These are phyloP conservation scores for Pulicaria dysenterica DNA, from an alignment of 129 eudicot genomes.

Conservation along the genomic window DNA sequence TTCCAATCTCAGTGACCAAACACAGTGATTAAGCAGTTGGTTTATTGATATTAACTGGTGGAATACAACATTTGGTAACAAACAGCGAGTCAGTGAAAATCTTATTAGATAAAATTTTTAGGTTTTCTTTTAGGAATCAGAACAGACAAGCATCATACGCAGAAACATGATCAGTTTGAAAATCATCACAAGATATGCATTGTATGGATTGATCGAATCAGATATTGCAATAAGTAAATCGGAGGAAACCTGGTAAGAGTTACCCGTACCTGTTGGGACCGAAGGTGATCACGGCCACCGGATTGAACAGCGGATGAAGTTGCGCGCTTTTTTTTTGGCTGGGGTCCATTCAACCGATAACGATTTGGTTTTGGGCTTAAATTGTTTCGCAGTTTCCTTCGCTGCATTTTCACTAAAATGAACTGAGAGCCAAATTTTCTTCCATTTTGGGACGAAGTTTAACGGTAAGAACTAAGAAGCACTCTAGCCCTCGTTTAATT, in stretches of 20 bases:
- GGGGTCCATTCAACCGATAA: background rate
- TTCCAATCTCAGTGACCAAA: constrained; percentile 2
- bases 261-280: background rate
- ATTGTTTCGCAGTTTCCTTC: background rate
- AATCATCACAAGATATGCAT: constrained; percentile 1
- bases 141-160: background rate
- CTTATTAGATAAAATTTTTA: background rate
- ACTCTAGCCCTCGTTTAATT: too few species aligned
- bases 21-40: background rate
- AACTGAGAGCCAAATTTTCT: too few species aligned
- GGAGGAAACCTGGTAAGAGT: background rate
- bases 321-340: background rate
- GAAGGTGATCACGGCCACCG: background rate
- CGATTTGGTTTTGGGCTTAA: background rate
- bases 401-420: too few species aligned
- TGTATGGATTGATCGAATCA: background rate
- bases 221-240: background rate
- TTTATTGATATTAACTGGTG: background rate
- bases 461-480: too few species aligned
- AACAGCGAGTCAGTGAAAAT: background rate
- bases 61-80: background rate
- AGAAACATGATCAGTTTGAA: constrained; percentile 7
- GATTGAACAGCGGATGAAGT: background rate
- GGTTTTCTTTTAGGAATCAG: background rate
- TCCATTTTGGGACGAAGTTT: too few species aligned